Conservation (phyloP, 2,329 filamentous ascomycete species). For the Diplodia mutila region DNA sequence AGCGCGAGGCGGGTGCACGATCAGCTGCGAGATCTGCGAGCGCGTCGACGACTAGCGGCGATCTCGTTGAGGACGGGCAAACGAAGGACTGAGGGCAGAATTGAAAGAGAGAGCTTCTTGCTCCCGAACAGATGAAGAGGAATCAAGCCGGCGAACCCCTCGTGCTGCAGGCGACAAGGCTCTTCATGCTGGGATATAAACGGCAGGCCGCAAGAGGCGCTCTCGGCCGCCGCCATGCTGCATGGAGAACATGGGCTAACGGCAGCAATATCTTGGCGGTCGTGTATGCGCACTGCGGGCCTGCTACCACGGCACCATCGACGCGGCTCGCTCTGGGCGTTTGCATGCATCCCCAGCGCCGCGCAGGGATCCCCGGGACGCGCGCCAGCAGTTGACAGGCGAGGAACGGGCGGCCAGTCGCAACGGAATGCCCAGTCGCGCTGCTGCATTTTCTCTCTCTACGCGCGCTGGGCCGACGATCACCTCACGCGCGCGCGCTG, state of each 20-base stretch:
- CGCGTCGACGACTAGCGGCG: neutral
- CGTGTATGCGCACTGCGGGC: conserved; percentile 18
- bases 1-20: conserved; percentile 5
- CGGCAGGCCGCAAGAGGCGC: neutral
- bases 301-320: conserved; percentile 20
- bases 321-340: conserved; percentile 17
- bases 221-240: conserved; percentile 1
- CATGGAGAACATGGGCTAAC: neutral
- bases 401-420: neutral
- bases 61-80: neutral
- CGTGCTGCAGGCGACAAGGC: neutral
- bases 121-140: neutral
- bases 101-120: neutral
- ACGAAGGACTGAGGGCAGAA: neutral
- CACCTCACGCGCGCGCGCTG: neutral
- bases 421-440: neutral
- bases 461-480: neutral
- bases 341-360: neutral
- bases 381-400: neutral
- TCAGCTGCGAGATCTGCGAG: conserved; percentile 15
- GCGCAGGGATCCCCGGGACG: neutral
- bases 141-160: neutral
- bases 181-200: conserved; percentile 9
- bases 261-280: conserved; percentile 21
- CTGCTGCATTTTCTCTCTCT: neutral